These are phyloP conservation scores for Monosporascus sp. DNA, from an alignment of 2,329 filamentous ascomycete genomes.

Conservation along the genomic window DNA sequence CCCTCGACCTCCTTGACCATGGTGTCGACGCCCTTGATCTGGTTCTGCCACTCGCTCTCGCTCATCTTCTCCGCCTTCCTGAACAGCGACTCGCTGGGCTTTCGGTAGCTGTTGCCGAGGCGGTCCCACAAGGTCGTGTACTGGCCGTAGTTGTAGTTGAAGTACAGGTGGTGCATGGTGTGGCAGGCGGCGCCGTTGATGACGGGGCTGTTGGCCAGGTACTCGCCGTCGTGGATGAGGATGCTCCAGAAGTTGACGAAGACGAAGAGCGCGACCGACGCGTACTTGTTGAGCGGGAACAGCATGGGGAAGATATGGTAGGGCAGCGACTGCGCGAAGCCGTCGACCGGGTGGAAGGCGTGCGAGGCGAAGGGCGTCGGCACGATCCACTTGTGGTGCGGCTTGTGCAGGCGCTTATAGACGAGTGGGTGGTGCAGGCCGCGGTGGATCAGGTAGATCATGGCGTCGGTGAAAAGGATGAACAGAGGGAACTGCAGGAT, in stretches of 20 bases:
- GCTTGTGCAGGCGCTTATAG: conserved; percentile 91
- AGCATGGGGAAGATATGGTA: conserved; percentile 93
- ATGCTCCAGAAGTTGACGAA: conserved; percentile 98
- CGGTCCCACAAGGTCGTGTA: conserved; percentile 92
- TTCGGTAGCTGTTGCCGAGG: conserved; percentile 77
- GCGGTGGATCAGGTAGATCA: conserved; percentile 77
- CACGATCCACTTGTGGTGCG: conserved; percentile 99
- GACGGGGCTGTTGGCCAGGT: conserved; percentile 81
- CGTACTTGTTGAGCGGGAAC: conserved; percentile 87
- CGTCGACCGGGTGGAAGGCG: conserved; percentile 92
- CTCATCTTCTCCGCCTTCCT: conserved; percentile 81
- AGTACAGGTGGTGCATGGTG: conserved; percentile 82
- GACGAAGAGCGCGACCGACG: conserved; percentile 78
- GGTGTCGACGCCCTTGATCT: conserved; percentile 69
- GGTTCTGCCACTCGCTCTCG: conserved; percentile 70
- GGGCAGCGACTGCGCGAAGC: conserved; percentile 80
- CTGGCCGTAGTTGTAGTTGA: conserved; percentile 91
- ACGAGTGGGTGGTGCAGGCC: conserved; percentile 65
- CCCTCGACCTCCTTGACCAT: conserved; percentile 68
- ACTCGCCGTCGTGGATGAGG: conserved; percentile 93
- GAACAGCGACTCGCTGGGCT: conserved; percentile 83
- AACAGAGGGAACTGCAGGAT: conserved; percentile 78
- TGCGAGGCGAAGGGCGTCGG: conserved; percentile 88
- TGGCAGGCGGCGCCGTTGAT: conserved; percentile 95
- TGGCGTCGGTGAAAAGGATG: conserved; percentile 70